Conservation (phyloP, 306 rosid species). For the Trichosanthes cucumerina region DNA sequence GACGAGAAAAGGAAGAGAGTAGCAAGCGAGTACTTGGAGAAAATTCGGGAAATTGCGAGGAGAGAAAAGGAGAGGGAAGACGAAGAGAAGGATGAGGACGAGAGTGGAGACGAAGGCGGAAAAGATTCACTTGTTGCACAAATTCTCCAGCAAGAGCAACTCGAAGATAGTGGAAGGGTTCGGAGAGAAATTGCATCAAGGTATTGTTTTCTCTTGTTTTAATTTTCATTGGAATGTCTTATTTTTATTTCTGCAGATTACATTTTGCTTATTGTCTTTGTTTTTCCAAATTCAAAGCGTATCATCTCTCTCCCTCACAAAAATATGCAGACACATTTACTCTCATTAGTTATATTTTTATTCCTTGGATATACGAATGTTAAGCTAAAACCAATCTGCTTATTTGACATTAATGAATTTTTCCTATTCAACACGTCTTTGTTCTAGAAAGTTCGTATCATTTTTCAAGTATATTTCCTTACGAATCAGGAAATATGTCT, state of each 20-base stretch:
- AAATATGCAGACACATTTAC: background rate
- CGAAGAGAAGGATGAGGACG: constrained; percentile 25
- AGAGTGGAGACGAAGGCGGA: constrained; percentile 33
- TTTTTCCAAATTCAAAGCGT: background rate
- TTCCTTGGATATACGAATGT: background rate
- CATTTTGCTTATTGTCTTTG: background rate
- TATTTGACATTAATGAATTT: background rate
- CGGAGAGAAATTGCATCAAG: constrained; percentile 64
- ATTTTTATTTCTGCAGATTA: background rate
- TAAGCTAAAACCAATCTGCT: background rate
- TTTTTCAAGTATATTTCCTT: background rate
- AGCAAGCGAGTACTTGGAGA: constrained; percentile 38
- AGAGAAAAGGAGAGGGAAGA: constrained; percentile 40
- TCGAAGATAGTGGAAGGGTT: constrained; percentile 73
- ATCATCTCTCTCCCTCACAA: background rate
- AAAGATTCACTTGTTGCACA: constrained; percentile 62
- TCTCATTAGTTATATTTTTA: background rate
- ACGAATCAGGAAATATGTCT: background rate
- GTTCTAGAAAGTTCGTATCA: background rate
- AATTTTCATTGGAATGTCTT: background rate
- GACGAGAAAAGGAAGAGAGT: constrained; percentile 64
- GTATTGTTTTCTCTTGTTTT: constrained; percentile 16
- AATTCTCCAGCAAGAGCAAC: constrained; percentile 63
- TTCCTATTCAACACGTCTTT: background rate
- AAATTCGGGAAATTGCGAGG: constrained; percentile 25